These are phyloP conservation scores for Penicillium maclennaniae DNA, from an alignment of 495 filamentous ascomycete genomes.

Conservation along the genomic window DNA sequence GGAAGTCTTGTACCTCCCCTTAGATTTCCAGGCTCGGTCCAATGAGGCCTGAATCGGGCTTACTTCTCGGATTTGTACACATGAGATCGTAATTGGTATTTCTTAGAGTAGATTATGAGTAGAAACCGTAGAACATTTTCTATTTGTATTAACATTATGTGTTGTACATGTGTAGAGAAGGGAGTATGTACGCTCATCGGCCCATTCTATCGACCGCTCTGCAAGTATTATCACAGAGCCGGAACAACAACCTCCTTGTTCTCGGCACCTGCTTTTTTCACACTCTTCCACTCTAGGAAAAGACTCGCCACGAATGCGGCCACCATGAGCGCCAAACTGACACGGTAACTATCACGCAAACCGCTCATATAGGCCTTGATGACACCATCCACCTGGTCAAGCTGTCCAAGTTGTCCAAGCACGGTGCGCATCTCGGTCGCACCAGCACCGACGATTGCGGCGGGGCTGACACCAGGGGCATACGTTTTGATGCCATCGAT, in stretches of 20 bases:
- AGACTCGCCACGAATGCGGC: slow-evolving; percentile 36
- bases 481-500: slow-evolving; percentile 38
- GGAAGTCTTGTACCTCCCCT: too few species aligned
- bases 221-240: slow-evolving; percentile 1
- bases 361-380: slow-evolving; percentile 30
- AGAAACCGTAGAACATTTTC: too few species aligned
- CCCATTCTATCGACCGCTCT: background rate
- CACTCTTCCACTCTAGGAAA: slow-evolving; percentile 50
- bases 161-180: background rate
- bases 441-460: slow-evolving; percentile 10
- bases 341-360: slow-evolving; percentile 22
- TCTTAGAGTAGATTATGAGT: too few species aligned
- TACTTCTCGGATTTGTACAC: too few species aligned
- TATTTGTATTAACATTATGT: background rate
- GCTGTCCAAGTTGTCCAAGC: slow-evolving; percentile 31
- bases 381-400: slow-evolving; percentile 23
- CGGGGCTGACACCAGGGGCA: slow-evolving; percentile 44
- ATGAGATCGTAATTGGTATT: too few species aligned
- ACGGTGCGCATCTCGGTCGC: slow-evolving; percentile 47
- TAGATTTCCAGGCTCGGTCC: too few species aligned
- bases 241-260: slow-evolving; percentile 15
- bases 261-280: slow-evolving; percentile 31
- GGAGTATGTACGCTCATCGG: background rate
- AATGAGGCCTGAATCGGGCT: too few species aligned
- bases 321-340: slow-evolving; percentile 31